phyloP scores from a whole-genome alignment of 805 yeast species.

The Grigorovia transvaalensis region DNA sequence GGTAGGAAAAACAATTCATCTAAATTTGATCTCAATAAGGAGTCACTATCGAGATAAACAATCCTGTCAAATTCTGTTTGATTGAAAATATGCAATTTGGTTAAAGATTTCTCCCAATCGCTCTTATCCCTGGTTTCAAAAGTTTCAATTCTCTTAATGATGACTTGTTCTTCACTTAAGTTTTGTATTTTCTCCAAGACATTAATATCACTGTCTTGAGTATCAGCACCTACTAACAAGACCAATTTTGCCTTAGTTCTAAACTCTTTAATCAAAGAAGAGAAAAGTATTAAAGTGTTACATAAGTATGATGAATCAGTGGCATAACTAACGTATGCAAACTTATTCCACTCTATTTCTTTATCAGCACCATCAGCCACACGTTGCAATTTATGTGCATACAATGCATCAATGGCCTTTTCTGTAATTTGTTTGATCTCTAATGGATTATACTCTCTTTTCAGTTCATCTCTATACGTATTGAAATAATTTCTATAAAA shows the following conservation, averaged over 20 bases:
- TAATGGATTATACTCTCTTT: conserved; percentile 19
- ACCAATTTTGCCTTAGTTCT: conserved; percentile 39
- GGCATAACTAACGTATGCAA: conserved; percentile 54
- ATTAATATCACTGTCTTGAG: conserved; percentile 14
- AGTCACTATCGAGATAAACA: conserved; percentile 51
- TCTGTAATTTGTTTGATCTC: conserved; percentile 24
- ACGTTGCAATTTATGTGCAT: conserved; percentile 6
- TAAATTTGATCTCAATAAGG: conserved; percentile 32
- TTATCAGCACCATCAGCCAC: conserved; percentile 8
- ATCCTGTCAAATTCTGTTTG: conserved; percentile 41
- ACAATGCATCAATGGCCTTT: conserved; percentile 18
- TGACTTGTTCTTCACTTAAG: conserved; percentile 17
- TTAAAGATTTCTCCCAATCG: conserved; percentile 43
- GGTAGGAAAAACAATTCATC: conserved; percentile 47
- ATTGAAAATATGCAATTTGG: conserved; percentile 45
- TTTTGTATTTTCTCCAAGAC: conserved; percentile 3
- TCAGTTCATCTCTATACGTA: conserved; percentile 18
- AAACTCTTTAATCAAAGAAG: conserved; percentile 28
- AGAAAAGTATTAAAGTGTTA: conserved; percentile 40
- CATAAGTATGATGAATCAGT: conserved; percentile 42
- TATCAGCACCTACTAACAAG: conserved; percentile 27
- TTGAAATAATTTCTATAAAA: conserved; percentile 22
- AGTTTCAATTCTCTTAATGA: conserved; percentile 17
- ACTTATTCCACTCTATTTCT: conserved; percentile 32
- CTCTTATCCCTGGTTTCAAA: conserved; percentile 19